A percentile compares a stretch with the other conserved stretches of the same genome.
These are phyloP conservation scores for Alternaria triticimaculans DNA, from an alignment of 2,329 filamentous ascomycete species.

Conservation along the genomic window DNA sequence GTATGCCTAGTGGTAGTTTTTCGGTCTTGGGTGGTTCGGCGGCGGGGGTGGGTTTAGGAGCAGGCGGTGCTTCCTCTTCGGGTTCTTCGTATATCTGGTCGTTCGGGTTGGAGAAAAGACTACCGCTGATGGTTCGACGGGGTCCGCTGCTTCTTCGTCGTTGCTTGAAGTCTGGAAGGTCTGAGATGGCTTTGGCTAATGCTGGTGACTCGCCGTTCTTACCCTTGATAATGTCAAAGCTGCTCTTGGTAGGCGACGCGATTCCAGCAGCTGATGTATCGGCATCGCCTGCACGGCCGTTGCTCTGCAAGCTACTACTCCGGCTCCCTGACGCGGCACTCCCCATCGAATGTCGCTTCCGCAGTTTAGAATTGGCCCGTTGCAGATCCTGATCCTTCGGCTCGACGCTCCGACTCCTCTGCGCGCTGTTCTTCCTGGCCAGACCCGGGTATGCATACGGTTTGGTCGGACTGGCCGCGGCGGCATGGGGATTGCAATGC, in stretches of 20 bases:
- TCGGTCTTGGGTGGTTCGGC: conserved; percentile 40
- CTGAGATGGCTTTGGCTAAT: conserved; percentile 41
- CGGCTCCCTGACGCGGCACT: conserved; percentile 39
- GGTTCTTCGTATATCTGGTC: conserved; percentile 92
- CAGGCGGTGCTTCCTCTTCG: conserved; percentile 54
- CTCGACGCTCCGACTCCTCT: conserved; percentile 56
- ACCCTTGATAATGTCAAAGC: conserved; percentile 20
- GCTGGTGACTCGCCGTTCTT: conserved; percentile 41
- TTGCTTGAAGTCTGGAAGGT: conserved; percentile 37
- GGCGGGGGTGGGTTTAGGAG: conserved; percentile 35
- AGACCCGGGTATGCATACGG: conserved; percentile 63
- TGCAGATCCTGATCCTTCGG: conserved; percentile 41
- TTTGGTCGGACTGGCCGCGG: conserved; percentile 62
- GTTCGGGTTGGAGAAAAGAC: conserved; percentile 70
- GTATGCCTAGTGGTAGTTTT: conserved; percentile 58
- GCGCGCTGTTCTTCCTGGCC: conserved; percentile 74
- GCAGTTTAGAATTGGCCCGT: conserved; percentile 40
- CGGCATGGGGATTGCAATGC: conserved; percentile 72
- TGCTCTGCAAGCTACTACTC: conserved; percentile 49
- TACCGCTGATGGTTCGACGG: conserved; percentile 73
- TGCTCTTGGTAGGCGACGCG: conserved; percentile 30
- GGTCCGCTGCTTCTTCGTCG: conserved; percentile 68
- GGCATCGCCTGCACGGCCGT: conserved; percentile 42
- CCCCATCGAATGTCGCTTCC: conserved; percentile 48
- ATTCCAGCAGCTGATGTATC: conserved; percentile 27